Evolutionary conservation across 2,329 filamentous ascomycete species (phyloP).

Genomic region (Penicillium sp.): DNA sequence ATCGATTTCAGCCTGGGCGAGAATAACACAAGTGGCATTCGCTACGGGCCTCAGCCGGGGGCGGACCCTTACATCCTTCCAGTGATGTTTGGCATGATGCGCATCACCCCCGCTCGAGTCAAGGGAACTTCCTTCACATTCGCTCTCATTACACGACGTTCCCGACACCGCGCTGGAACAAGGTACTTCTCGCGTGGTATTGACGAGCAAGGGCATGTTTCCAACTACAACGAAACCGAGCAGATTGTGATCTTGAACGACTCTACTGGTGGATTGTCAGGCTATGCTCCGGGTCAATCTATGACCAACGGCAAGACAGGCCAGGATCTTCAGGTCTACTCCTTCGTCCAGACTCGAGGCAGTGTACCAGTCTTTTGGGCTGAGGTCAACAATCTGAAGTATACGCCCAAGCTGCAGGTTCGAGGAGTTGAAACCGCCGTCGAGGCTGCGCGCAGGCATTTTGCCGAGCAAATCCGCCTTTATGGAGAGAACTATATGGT

Average conservation of each 20-base stretch:
- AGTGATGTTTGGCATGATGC: constrained; percentile 94
- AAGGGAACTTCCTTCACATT: constrained; percentile 84
- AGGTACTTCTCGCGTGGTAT: constrained; percentile 93
- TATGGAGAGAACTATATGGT: constrained; percentile 98
- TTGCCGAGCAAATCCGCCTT: constrained; percentile 86
- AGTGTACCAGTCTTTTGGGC: constrained; percentile 97
- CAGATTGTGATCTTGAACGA: constrained; percentile 91
- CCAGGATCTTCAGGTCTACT: constrained; percentile 82
- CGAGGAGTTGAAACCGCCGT: constrained; percentile 79
- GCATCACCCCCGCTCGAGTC: constrained; percentile 82
- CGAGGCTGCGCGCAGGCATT: constrained; percentile 79
- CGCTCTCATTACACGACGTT: constrained; percentile 83
- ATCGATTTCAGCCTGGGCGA: constrained; percentile 78
- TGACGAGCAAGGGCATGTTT: constrained; percentile 91
- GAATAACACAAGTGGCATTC: constrained; percentile 49
- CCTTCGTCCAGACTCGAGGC: constrained; percentile 94
- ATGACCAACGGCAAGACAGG: constrained; percentile 74
- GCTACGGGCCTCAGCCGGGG: constrained; percentile 64
- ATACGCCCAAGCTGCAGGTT: constrained; percentile 87
- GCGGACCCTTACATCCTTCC: constrained; percentile 92
- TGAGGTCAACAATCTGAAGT: constrained; percentile 89
- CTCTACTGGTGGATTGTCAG: constrained; percentile 69
- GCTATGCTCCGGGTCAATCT: constrained; percentile 75
- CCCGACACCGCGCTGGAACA: constrained; percentile 84
- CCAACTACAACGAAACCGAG: constrained; percentile 99